Percentiles rank a stretch among this genome's conserved stretches.
Conservation (phyloP, 1,139 yeast genomes). For the Blastobotrys elegans region DNA sequence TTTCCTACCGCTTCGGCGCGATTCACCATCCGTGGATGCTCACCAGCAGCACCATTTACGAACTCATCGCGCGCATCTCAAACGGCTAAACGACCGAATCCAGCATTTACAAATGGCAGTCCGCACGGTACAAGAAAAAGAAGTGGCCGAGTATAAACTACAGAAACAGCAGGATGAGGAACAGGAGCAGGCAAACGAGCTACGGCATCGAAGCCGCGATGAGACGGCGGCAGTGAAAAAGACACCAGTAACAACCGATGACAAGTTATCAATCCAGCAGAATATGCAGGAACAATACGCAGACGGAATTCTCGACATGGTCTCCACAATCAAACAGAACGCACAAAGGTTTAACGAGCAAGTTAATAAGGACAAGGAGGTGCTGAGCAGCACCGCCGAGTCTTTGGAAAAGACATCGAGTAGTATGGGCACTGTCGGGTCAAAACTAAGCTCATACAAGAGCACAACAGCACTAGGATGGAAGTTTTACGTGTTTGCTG, state of each 20-base stretch:
- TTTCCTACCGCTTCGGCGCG: neutral
- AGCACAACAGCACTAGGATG: slow-evolving; percentile 36
- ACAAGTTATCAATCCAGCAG: slow-evolving; percentile 31
- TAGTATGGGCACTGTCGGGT: slow-evolving; percentile 35
- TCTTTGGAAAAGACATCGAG: slow-evolving; percentile 35
- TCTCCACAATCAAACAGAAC: slow-evolving; percentile 46
- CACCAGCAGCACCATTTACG: neutral
- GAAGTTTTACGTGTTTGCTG: slow-evolving; percentile 37
- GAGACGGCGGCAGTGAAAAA: neutral
- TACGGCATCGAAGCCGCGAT: neutral
- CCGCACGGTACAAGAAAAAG: slow-evolving; percentile 18
- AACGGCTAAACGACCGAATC: slow-evolving; percentile 21
- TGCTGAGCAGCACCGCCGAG: slow-evolving; percentile 32
- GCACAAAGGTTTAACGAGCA: slow-evolving; percentile 42
- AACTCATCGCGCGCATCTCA: slow-evolving; percentile 11
- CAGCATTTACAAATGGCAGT: slow-evolving; percentile 20
- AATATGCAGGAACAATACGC: slow-evolving; percentile 40
- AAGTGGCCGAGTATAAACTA: slow-evolving; percentile 12
- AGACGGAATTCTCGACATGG: slow-evolving; percentile 46
- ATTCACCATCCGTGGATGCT: slow-evolving; percentile 11
- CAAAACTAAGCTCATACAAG: slow-evolving; percentile 31
- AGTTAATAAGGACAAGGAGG: slow-evolving; percentile 33
- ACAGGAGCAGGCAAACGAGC: neutral
- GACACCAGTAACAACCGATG: slow-evolving; percentile 19
- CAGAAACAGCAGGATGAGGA: slow-evolving; percentile 1